Evolutionary conservation across 495 filamentous ascomycete genomes (phyloP).

Genomic region (Echria macrotheca): DNA sequence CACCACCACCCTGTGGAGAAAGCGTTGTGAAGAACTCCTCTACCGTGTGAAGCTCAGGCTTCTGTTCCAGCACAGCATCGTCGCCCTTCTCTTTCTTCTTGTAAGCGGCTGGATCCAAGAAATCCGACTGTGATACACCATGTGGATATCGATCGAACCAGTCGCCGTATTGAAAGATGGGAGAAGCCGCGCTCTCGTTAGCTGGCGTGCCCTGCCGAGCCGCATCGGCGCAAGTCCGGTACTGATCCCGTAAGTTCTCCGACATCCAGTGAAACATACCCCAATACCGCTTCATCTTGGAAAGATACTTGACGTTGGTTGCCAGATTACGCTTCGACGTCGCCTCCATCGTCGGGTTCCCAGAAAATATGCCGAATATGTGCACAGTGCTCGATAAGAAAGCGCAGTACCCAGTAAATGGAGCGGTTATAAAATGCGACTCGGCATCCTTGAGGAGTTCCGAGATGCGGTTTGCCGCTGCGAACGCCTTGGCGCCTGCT

Average conservation of each 20-base stretch:
- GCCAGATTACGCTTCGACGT: conserved; percentile 81
- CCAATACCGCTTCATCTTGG: conserved; percentile 96
- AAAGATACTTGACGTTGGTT: conserved; percentile 82
- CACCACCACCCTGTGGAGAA: conserved; percentile 53
- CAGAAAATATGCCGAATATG: conserved; percentile 83
- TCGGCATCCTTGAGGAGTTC: conserved; percentile 73
- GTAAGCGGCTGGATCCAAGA: conserved; percentile 67
- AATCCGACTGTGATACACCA: conserved; percentile 77
- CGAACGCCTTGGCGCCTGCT: conserved; percentile 68
- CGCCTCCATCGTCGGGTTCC: conserved; percentile 64
- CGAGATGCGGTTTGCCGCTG: conserved; percentile 87
- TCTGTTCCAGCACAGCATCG: conserved; percentile 77
- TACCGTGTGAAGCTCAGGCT: conserved; percentile 83
- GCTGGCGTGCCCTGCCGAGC: conserved; percentile 48
- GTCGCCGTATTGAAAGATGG: conserved; percentile 93
- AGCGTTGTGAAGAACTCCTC: conserved; percentile 91
- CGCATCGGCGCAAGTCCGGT: conserved; percentile 77
- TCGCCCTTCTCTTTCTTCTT: conserved; percentile 68
- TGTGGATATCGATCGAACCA: conserved; percentile 97
- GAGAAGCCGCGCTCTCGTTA: conserved; percentile 48
- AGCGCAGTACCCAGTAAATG: conserved; percentile 91
- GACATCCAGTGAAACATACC: conserved; percentile 96
- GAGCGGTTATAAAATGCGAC: conserved; percentile 75
- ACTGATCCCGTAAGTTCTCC: conserved; percentile 87
- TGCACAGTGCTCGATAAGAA: conserved; percentile 91